Percentiles rank a stretch among this genome's conserved stretches.
Conservation (phyloP, 2,329 filamentous ascomycete genomes). For the Xylariaceae sp. region DNA sequence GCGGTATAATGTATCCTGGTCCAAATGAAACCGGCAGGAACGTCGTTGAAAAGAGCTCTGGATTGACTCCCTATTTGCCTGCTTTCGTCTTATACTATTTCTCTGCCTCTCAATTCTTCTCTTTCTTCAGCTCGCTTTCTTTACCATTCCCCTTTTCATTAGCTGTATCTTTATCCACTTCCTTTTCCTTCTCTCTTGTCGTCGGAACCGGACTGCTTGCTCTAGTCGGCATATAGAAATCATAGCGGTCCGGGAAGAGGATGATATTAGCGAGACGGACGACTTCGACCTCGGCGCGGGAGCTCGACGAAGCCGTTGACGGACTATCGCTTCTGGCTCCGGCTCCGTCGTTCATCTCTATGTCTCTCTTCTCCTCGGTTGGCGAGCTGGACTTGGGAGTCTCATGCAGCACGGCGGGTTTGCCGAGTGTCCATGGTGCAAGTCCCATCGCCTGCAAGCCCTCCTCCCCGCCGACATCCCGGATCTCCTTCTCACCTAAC, state of each 20-base stretch:
- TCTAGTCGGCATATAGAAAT: conserved; percentile 53
- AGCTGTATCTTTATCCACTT: conserved; percentile 23
- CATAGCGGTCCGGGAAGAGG: conserved; percentile 59
- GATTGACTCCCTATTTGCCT: too few relatives aligned
- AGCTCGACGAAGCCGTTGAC: conserved; percentile 33
- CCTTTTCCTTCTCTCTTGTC: conserved; percentile 26
- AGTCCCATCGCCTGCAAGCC: conserved; percentile 65
- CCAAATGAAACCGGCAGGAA: too few relatives aligned
- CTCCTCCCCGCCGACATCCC: conserved; percentile 55
- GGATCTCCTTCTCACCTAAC: conserved; percentile 58
- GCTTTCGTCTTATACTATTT: too few relatives aligned
- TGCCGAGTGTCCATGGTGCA: conserved; percentile 54
- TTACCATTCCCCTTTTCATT: conserved; percentile 3
- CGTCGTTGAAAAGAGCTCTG: too few relatives aligned
- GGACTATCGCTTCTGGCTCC: conserved; percentile 29
- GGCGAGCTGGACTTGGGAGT: conserved; percentile 28
- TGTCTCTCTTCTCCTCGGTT: conserved; percentile 28
- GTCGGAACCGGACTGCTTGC: conserved; percentile 37
- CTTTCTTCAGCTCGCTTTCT: conserved; percentile 18
- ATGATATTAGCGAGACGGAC: conserved; percentile 62
- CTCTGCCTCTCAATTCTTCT: neutral
- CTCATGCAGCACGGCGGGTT: conserved; percentile 32
- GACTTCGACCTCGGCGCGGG: conserved; percentile 57
- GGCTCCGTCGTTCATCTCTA: conserved; percentile 32
- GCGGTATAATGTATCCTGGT: too few relatives aligned